These are phyloP conservation scores for Poronia punctata DNA, from an alignment of 495 filamentous ascomycete species.

Conservation along the genomic window DNA sequence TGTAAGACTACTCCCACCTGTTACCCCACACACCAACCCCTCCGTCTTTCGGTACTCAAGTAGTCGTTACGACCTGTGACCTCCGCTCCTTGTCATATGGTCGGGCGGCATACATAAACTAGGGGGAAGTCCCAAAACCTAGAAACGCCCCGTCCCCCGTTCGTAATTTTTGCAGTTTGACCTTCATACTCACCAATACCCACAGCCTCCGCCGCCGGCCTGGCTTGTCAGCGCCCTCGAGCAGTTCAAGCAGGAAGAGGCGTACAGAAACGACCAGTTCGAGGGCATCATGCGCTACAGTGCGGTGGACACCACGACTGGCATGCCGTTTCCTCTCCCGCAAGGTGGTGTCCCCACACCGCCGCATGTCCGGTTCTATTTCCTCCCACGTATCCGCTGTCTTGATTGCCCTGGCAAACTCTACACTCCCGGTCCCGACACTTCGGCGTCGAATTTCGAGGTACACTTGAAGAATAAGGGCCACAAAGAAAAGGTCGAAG, in stretches of 20 bases:
- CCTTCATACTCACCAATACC: conserved; percentile 19
- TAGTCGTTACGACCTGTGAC: conserved; percentile 24
- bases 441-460: conserved; percentile 81
- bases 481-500: conserved; percentile 64
- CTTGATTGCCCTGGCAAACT: conserved; percentile 88
- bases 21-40: conserved; percentile 13
- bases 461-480: conserved; percentile 75
- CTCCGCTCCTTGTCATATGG: conserved; percentile 10
- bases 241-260: conserved; percentile 42
- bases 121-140: no score
- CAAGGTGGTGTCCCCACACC: conserved; percentile 40
- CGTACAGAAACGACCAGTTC: conserved; percentile 71
- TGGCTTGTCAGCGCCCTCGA: conserved; percentile 69
- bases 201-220: conserved; percentile 65
- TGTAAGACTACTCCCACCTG: conserved; percentile 42
- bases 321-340: conserved; percentile 42
- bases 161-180: conserved; percentile 2
- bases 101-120: conserved; percentile 5
- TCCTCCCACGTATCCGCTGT: conserved; percentile 79
- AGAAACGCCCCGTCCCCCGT: not conserved
- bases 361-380: conserved; percentile 59
- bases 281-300: conserved; percentile 84
- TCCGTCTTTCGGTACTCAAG: conserved; percentile 20
- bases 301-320: conserved; percentile 61
- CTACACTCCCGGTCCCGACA: conserved; percentile 80